Evolutionary conservation across 768 basidiomycete genomes (phyloP).

Genomic region (Pilatotrama ljubarskyi): DNA sequence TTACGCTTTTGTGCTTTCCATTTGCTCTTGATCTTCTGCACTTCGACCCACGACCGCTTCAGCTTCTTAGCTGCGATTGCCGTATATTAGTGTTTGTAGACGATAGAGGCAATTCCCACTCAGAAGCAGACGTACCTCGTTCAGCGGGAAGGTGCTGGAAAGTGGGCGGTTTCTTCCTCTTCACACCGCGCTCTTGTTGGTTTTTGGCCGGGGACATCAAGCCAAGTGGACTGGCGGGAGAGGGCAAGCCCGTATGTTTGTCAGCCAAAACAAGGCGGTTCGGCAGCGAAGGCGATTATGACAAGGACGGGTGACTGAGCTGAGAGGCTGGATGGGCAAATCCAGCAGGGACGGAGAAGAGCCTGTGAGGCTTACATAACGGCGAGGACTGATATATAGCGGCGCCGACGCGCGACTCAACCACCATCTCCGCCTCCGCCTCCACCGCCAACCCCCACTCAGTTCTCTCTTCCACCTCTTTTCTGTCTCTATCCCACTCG

Average conservation of each 20-base stretch:
- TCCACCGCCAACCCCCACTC: slow-evolving; percentile 43
- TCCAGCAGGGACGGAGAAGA: slow-evolving; percentile 6
- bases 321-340: background rate
- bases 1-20: slow-evolving; percentile 73
- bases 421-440: slow-evolving; percentile 25
- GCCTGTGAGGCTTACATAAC: slow-evolving; percentile 26
- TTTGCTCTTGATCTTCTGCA: slow-evolving; percentile 72
- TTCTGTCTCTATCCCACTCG: slow-evolving; percentile 32
- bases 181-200: slow-evolving; percentile 31
- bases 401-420: slow-evolving; percentile 18
- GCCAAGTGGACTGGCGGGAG: background rate
- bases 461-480: slow-evolving; percentile 39
- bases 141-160: slow-evolving; percentile 66
- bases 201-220: slow-evolving; percentile 1
- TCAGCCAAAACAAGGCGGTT: slow-evolving; percentile 3
- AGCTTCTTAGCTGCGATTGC: slow-evolving; percentile 65
- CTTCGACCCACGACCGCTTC: slow-evolving; percentile 79
- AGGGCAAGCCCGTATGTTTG: background rate
- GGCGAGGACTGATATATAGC: slow-evolving; percentile 15
- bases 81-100: background rate
- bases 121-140: slow-evolving; percentile 49
- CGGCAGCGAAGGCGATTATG: slow-evolving; percentile 3
- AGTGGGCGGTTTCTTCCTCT: slow-evolving; percentile 65
- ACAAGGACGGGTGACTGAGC: background rate
- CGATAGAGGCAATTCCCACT: background rate